Evolutionary conservation across 768 basidiomycete species (phyloP).

Genomic region (Nidularia sp.): DNA sequence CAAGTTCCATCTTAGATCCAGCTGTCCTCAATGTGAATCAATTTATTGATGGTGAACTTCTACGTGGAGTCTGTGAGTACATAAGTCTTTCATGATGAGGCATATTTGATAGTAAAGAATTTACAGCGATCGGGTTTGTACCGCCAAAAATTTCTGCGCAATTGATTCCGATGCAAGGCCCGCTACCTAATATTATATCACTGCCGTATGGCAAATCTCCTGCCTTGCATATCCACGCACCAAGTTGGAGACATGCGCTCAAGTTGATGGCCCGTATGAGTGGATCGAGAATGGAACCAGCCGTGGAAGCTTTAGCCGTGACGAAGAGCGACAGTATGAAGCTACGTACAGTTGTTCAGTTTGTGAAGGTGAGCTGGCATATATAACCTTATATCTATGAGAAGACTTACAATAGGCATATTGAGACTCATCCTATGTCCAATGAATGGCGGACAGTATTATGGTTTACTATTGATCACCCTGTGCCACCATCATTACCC

Average conservation of each 20-base stretch:
- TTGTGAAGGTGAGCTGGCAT: constrained; percentile 55
- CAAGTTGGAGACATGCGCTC: constrained; percentile 70
- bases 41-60: constrained; percentile 56
- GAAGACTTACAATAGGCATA: not conserved
- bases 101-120: constrained; percentile 3
- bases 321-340: constrained; percentile 49
- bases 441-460: constrained; percentile 70
- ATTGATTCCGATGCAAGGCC: constrained; percentile 41
- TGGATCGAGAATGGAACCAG: constrained; percentile 66
- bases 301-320: constrained; percentile 59
- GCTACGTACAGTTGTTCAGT: constrained; percentile 74
- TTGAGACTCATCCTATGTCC: constrained; percentile 54
- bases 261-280: constrained; percentile 73
- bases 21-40: constrained; percentile 32
- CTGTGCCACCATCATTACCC: constrained; percentile 42
- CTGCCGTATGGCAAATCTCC: constrained; percentile 67
- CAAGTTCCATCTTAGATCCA: not conserved
- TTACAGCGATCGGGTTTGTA: constrained; percentile 63
- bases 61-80: constrained; percentile 61
- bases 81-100: not conserved
- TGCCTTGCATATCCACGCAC: constrained; percentile 69
- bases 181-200: constrained; percentile 71
- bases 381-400: not conserved
- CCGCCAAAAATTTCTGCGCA: constrained; percentile 49
- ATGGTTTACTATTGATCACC: constrained; percentile 75